These are phyloP conservation scores for Beauveria pseudobassiana DNA, from an alignment of 2,329 filamentous ascomycete genomes.

Conservation along the genomic window DNA sequence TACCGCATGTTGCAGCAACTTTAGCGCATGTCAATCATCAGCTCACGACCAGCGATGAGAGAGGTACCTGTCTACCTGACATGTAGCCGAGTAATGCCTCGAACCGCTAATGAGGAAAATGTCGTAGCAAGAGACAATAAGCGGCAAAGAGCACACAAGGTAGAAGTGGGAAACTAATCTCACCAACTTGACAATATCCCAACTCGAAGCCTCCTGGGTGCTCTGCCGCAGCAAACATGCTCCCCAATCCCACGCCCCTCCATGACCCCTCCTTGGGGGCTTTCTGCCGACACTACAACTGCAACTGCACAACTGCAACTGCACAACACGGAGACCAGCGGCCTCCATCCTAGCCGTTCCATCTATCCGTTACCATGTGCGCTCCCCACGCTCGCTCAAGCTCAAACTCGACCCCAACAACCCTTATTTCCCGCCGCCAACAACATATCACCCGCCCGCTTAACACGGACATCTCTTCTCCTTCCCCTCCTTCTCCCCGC, in stretches of 20 bases:
- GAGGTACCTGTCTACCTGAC: not conserved
- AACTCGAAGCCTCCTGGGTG: no score
- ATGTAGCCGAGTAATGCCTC: not conserved
- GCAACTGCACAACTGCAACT: no score
- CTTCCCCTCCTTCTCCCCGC: not conserved
- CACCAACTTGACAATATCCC: no score
- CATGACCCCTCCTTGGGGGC: no score
- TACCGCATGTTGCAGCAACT: not conserved
- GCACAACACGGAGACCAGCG: no score
- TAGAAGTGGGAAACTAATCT: no score
- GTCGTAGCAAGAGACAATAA: no score
- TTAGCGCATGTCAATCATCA: not conserved
- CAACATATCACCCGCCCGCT: not conserved
- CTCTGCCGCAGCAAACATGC: no score
- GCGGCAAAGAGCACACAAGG: no score
- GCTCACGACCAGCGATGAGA: not conserved
- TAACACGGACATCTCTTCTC: not conserved
- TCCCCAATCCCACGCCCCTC: no score
- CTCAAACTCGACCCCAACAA: not conserved
- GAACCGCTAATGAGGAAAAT: no score
- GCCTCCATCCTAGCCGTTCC: not conserved
- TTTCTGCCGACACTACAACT: no score
- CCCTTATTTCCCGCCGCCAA: not conserved
- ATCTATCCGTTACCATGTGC: not conserved
- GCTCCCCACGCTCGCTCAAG: not conserved